Evolutionary conservation across 2,329 filamentous ascomycete genomes (phyloP).

Genomic region (Phaeoacremonium minimum): DNA sequence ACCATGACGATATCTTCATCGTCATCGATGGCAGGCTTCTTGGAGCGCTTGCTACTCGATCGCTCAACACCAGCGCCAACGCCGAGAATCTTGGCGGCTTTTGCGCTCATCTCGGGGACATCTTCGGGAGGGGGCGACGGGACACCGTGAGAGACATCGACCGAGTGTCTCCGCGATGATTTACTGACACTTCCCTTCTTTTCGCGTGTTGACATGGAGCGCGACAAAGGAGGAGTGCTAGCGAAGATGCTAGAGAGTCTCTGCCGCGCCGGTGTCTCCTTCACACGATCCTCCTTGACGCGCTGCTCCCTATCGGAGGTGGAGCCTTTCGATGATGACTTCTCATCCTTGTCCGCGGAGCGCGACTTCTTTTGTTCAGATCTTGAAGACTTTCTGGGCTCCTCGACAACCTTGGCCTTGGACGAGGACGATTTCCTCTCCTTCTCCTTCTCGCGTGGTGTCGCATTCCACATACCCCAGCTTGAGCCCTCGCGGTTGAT

Average conservation of each 20-base stretch:
- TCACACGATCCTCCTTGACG: slow-evolving; percentile 24
- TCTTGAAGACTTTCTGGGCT: slow-evolving; percentile 27
- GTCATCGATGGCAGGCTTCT: slow-evolving; percentile 25
- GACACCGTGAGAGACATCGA: slow-evolving; percentile 61
- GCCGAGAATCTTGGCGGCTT: slow-evolving; percentile 76
- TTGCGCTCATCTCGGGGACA: slow-evolving; percentile 59
- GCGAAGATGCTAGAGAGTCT: slow-evolving; percentile 65
- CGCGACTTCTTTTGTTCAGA: slow-evolving; percentile 42
- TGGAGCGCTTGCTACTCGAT: slow-evolving; percentile 38
- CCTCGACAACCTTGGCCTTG: slow-evolving; percentile 63
- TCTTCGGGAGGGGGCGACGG: slow-evolving; percentile 72
- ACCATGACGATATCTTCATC: slow-evolving; percentile 49
- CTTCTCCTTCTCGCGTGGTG: slow-evolving; percentile 44
- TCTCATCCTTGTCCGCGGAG: slow-evolving; percentile 58
- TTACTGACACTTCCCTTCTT: slow-evolving; percentile 53
- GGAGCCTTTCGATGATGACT: slow-evolving; percentile 62
- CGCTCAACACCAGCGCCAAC: slow-evolving; percentile 48
- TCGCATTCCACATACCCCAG: slow-evolving; percentile 72
- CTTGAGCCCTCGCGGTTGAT: slow-evolving; percentile 67
- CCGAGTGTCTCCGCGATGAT: slow-evolving; percentile 63
- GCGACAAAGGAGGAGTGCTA: slow-evolving; percentile 60
- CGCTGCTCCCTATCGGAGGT: slow-evolving; percentile 62
- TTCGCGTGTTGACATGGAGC: slow-evolving; percentile 65
- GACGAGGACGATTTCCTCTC: slow-evolving; percentile 51
- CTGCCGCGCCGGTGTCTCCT: slow-evolving; percentile 48